Evolutionary conservation across 768 basidiomycete genomes (phyloP).

Genomic region (Sutorius australiensis): DNA sequence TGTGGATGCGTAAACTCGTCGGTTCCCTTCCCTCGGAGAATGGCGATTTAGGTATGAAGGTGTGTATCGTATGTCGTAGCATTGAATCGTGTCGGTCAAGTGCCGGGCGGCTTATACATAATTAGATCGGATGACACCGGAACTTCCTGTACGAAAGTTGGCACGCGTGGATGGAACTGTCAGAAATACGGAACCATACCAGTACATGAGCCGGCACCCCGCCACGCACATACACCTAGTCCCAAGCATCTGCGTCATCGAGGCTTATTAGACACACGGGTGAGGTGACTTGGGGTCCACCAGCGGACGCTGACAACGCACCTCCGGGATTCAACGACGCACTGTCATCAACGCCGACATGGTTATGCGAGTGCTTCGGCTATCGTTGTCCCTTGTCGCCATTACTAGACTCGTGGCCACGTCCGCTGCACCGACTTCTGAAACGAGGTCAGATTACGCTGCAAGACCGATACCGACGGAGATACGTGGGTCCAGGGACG

Average conservation of each 20-base stretch:
- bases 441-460: neutral
- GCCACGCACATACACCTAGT: constrained; percentile 14
- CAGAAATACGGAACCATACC: neutral
- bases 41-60: neutral
- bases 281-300: neutral
- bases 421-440: constrained; percentile 11
- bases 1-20: neutral
- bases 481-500: constrained; percentile 6
- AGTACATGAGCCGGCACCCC: neutral
- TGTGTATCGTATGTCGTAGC: neutral
- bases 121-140: neutral
- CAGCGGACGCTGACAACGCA: neutral
- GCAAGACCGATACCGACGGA: constrained; percentile 14
- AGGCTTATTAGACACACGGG: constrained; percentile 4
- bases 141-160: constrained; percentile 14
- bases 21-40: neutral
- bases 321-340: neutral
- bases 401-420: constrained; percentile 3
- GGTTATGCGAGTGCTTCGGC: constrained; percentile 3
- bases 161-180: neutral
- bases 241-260: constrained; percentile 4
- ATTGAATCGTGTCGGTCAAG: neutral
- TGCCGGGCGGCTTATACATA: constrained; percentile 1
- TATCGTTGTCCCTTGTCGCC: constrained; percentile 1
- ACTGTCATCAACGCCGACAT: neutral